Evolutionary conservation across 352 stramenopile genomes (phyloP).

Genomic region (Globisporangium nodosum): DNA sequence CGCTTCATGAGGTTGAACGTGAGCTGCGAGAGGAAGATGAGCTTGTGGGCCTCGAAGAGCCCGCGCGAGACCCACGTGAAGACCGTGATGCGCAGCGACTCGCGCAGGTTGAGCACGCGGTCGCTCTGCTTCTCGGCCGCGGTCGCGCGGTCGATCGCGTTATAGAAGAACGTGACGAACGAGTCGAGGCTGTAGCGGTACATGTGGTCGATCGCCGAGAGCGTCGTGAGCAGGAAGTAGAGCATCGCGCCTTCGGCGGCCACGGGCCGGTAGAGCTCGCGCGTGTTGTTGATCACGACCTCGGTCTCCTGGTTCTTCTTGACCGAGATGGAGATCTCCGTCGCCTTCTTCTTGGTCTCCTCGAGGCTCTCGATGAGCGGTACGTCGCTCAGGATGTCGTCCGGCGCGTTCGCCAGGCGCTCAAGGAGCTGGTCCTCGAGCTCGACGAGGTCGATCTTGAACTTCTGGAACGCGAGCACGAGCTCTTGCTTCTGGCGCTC

Average conservation of each 20-base stretch:
- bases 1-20: conserved; percentile 97
- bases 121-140: conserved; percentile 86
- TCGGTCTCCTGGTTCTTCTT: conserved; percentile 94
- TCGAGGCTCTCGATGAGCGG: conserved; percentile 95
- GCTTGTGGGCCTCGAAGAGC: conserved; percentile 95
- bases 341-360: conserved; percentile 94
- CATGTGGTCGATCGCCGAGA: conserved; percentile 96
- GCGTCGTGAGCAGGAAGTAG: conserved; percentile 96
- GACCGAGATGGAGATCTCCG: conserved; percentile 94
- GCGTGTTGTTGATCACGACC: conserved; percentile 92
- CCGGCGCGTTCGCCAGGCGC: conserved; percentile 92
- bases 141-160: conserved; percentile 89
- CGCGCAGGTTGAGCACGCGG: conserved; percentile 89
- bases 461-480: conserved; percentile 90
- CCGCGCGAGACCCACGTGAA: conserved; percentile 95
- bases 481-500: conserved; percentile 93
- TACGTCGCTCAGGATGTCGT: conserved; percentile 96
- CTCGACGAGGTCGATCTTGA: conserved; percentile 96
- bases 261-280: conserved; percentile 92
- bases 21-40: conserved; percentile 96
- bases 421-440: conserved; percentile 96
- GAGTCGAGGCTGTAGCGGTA: conserved; percentile 97
- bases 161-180: conserved; percentile 97
- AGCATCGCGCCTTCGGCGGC: conserved; percentile 95
- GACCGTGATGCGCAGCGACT: conserved; percentile 94